phyloP scores from a whole-genome alignment of 1,139 yeast genomes.

The Saccharomyces uvarum region DNA sequence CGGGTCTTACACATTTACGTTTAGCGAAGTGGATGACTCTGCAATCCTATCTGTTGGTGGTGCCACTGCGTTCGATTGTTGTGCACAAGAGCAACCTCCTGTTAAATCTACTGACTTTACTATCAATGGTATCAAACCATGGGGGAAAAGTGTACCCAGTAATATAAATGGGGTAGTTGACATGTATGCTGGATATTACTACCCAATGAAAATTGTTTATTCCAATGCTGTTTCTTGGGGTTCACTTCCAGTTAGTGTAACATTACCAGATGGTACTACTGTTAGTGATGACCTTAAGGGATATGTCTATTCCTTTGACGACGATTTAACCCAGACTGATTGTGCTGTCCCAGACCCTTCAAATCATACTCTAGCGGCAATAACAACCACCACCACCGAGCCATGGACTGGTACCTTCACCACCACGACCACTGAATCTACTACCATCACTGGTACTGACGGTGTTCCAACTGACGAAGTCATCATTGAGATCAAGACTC shows the following conservation, averaged over 20 bases:
- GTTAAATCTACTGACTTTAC: slow-evolving; percentile 4
- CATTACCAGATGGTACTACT: background rate
- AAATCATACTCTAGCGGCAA: background rate
- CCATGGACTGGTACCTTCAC: no score
- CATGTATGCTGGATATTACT: slow-evolving; percentile 13
- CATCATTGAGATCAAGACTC: no score
- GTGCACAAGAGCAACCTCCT: slow-evolving; percentile 13
- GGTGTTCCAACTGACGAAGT: no score
- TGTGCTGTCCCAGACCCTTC: background rate
- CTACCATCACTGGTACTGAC: no score
- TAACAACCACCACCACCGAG: no score
- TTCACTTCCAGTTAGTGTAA: background rate
- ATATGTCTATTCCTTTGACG: background rate
- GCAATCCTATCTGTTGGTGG: slow-evolving; percentile 25
- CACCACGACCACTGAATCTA: no score
- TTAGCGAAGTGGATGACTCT: slow-evolving; percentile 25
- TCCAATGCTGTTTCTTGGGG: background rate
- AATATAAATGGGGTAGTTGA: background rate
- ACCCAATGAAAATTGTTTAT: slow-evolving; percentile 28
- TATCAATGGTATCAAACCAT: slow-evolving; percentile 9
- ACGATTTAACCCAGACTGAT: no score
- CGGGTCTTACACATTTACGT: slow-evolving; percentile 25
- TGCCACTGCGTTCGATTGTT: slow-evolving; percentile 28
- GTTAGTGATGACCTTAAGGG: background rate
- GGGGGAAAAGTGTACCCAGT: no score